phyloP scores from a whole-genome alignment of 2,329 filamentous ascomycete species.

The Aureobasidium sp. region DNA sequence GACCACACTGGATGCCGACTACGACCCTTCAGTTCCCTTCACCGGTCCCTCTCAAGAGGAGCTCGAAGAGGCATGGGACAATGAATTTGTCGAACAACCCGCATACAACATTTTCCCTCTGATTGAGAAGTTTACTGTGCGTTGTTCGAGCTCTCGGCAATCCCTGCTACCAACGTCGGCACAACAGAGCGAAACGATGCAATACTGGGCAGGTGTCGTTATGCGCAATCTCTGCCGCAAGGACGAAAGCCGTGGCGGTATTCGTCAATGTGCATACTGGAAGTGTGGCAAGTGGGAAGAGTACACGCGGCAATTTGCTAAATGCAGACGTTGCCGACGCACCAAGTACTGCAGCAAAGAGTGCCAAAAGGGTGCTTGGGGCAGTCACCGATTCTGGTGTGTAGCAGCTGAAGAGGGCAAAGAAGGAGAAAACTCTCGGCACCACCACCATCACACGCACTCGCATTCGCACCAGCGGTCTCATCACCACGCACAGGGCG shows the following conservation, averaged over 20 bases:
- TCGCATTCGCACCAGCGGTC: constrained; percentile 7
- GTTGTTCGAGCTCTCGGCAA: constrained; percentile 57
- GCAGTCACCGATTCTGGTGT: constrained; percentile 97
- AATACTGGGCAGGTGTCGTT: constrained; percentile 98
- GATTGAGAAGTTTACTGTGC: constrained; percentile 95
- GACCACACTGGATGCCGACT: constrained; percentile 66
- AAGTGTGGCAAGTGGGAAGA: constrained; percentile 98
- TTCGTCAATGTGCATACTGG: constrained; percentile 95
- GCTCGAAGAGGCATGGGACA: constrained; percentile 73
- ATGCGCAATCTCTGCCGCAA: constrained; percentile 99
- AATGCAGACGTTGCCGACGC: constrained; percentile 88
- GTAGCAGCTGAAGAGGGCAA: constrained; percentile 56
- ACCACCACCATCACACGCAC: constrained; percentile 17
- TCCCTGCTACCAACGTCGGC: constrained; percentile 44
- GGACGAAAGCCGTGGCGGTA: constrained; percentile 88
- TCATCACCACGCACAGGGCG: neutral
- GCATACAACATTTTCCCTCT: constrained; percentile 83
- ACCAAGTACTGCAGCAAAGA: constrained; percentile 99
- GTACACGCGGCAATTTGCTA: constrained; percentile 92
- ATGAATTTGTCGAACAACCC: constrained; percentile 59
- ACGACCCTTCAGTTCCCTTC: constrained; percentile 33
- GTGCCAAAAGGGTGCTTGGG: constrained; percentile 98
- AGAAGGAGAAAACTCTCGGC: constrained; percentile 17
- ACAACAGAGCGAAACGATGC: constrained; percentile 66
- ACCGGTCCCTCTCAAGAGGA: constrained; percentile 41